A percentile compares a stretch with the other conserved stretches of the same genome.
Conservation (phyloP, 1,284 basidiomycete species). For the Kwoniella shivajii region DNA sequence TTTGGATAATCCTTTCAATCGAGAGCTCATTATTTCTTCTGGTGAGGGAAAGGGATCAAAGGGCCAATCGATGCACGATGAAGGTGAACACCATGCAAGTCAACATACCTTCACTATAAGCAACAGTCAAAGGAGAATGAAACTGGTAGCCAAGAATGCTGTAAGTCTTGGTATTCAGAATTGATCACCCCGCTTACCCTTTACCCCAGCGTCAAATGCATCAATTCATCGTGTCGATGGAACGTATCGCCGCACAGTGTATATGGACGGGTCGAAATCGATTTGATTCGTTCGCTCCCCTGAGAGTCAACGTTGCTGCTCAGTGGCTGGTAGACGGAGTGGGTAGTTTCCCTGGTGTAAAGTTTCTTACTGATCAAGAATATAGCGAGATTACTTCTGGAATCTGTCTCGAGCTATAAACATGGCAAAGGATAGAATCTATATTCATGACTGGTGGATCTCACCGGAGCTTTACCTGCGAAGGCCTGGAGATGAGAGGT, state of each 20-base stretch:
- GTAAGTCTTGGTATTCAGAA: conserved; percentile 54
- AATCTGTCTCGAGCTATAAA: conserved; percentile 91
- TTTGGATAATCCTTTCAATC: conserved; percentile 35
- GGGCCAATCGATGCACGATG: conserved; percentile 30
- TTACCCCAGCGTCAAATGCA: conserved; percentile 83
- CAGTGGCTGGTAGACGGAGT: conserved; percentile 99
- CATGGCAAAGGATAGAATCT: conserved; percentile 84
- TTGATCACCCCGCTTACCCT: not conserved
- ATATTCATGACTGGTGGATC: conserved; percentile 94
- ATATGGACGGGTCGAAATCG: conserved; percentile 81
- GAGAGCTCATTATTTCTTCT: conserved; percentile 33
- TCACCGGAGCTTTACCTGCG: conserved; percentile 76
- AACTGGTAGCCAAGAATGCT: conserved; percentile 86
- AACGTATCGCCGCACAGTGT: conserved; percentile 75
- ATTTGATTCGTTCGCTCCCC: conserved; percentile 93
- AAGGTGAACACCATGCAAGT: conserved; percentile 42
- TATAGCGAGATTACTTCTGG: conserved; percentile 92
- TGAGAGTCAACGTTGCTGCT: conserved; percentile 87
- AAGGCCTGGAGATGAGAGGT: conserved; percentile 78
- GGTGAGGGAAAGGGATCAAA: conserved; percentile 37
- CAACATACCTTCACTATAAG: conserved; percentile 92
- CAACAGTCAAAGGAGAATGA: conserved; percentile 87
- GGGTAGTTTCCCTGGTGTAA: conserved; percentile 39
- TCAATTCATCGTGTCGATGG: conserved; percentile 93
- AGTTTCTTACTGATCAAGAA: not conserved